phyloP scores from a whole-genome alignment of 192 early-diverging fungal genomes.

The Coemansia biformis region DNA sequence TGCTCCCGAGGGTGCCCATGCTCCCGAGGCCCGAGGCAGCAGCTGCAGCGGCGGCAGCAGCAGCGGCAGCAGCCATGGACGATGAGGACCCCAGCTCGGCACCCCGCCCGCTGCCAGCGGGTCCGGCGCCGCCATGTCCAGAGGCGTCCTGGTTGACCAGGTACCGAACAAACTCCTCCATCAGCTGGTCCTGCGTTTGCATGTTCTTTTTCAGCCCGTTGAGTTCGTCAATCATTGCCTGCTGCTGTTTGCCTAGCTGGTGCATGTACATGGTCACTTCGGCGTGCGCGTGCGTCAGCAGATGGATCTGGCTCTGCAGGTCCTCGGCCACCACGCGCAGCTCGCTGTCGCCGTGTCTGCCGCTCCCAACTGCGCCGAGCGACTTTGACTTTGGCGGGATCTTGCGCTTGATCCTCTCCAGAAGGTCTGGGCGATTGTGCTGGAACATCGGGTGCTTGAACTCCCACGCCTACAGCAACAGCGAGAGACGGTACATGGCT shows the following conservation, averaged over 20 bases:
- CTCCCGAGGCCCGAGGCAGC: slow-evolving; percentile 25
- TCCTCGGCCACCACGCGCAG: slow-evolving; percentile 43
- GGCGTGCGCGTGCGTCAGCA: slow-evolving; percentile 49
- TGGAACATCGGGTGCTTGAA: slow-evolving; percentile 83
- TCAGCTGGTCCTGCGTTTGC: slow-evolving; percentile 51
- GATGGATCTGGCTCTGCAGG: slow-evolving; percentile 47
- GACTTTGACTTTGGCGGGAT: slow-evolving; percentile 51
- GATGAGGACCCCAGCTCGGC: slow-evolving; percentile 24
- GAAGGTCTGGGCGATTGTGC: slow-evolving; percentile 60
- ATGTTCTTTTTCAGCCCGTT: slow-evolving; percentile 52
- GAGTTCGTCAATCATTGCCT: slow-evolving; percentile 47
- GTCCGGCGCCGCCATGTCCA: neutral
- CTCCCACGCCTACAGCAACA: slow-evolving; percentile 79
- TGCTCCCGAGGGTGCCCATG: slow-evolving; percentile 22
- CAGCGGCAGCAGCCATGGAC: slow-evolving; percentile 23
- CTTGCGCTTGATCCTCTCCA: slow-evolving; percentile 69
- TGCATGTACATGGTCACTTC: slow-evolving; percentile 53
- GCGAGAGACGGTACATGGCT: too few relatives aligned
- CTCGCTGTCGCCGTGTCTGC: slow-evolving; percentile 33
- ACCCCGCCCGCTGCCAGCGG: slow-evolving; percentile 13
- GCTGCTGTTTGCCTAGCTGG: slow-evolving; percentile 50
- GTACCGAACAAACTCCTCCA: slow-evolving; percentile 51
- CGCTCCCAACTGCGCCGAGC: slow-evolving; percentile 34
- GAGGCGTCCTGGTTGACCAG: slow-evolving; percentile 45
- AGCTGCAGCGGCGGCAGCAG: slow-evolving; percentile 26